Conservation (phyloP, 768 basidiomycete species). For the Phylloporus rhodoxanthus region DNA sequence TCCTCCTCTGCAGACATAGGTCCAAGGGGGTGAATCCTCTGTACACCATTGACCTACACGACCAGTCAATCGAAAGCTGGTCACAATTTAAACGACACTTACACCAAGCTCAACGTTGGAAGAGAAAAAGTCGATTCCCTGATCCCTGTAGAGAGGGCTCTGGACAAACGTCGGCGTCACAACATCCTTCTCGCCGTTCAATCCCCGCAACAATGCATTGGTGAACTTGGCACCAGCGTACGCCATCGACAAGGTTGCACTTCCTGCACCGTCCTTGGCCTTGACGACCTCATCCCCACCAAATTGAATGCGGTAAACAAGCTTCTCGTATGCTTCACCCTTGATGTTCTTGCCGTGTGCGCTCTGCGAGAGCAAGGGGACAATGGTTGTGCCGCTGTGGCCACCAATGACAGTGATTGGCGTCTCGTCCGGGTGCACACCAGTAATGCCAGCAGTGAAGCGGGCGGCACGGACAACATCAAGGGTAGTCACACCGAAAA, state of each 20-base stretch:
- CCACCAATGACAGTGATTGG: constrained; percentile 87
- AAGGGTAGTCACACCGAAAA: constrained; percentile 97
- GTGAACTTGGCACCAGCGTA: constrained; percentile 73
- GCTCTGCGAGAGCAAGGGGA: constrained; percentile 88
- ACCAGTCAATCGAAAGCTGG: constrained; percentile 7
- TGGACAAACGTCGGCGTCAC: constrained; percentile 83
- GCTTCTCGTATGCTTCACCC: constrained; percentile 67
- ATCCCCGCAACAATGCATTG: constrained; percentile 50
- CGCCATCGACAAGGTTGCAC: constrained; percentile 73
- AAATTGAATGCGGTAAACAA: constrained; percentile 92
- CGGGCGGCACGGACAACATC: constrained; percentile 95
- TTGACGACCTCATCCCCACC: constrained; percentile 99
- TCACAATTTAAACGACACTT: constrained; percentile 24
- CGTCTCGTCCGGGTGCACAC: constrained; percentile 59
- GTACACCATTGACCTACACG: constrained; percentile 72
- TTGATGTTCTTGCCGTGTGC: constrained; percentile 61
- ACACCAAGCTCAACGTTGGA: constrained; percentile 92
- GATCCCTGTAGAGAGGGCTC: constrained; percentile 75
- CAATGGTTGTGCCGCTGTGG: constrained; percentile 96
- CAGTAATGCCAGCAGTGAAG: constrained; percentile 72
- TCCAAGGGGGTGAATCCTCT: constrained; percentile 87
- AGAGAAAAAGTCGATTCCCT: constrained; percentile 94
- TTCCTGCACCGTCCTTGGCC: constrained; percentile 87
- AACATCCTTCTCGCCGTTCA: constrained; percentile 63
- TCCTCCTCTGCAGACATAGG: constrained; percentile 74